Evolutionary conservation across 208 protist genomes (phyloP).

Genomic region (Strigomonas culicis): DNA sequence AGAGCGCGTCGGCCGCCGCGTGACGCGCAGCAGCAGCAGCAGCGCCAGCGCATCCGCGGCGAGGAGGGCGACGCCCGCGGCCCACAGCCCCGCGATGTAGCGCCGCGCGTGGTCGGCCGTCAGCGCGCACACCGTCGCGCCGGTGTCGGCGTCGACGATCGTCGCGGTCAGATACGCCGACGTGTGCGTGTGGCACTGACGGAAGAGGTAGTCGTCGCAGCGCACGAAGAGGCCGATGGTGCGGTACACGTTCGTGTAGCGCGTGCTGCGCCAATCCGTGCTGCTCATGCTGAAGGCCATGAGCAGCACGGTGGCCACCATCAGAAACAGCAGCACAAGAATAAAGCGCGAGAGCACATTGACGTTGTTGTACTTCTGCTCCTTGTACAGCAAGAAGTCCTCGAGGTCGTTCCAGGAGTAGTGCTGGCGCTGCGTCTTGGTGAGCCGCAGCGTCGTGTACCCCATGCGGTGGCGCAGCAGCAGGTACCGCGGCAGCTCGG

Average conservation of each 20-base stretch:
- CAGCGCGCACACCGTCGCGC: slow-evolving; percentile 27
- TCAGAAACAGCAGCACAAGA: slow-evolving; percentile 36
- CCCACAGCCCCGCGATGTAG: slow-evolving; percentile 47
- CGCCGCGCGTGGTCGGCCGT: slow-evolving; percentile 19
- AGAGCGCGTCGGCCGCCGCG: slow-evolving; percentile 51
- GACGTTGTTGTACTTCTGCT: slow-evolving; percentile 72
- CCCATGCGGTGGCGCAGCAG: slow-evolving; percentile 55
- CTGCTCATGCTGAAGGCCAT: slow-evolving; percentile 42
- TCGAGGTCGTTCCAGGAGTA: slow-evolving; percentile 37
- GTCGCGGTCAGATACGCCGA: slow-evolving; percentile 22
- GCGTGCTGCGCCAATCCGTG: slow-evolving; percentile 47
- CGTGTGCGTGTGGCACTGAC: slow-evolving; percentile 25
- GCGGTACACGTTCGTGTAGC: slow-evolving; percentile 19
- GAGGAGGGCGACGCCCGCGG: slow-evolving; percentile 43
- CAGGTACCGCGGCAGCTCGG: slow-evolving; percentile 11
- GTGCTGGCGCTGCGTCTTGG: slow-evolving; percentile 18
- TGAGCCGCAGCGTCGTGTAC: slow-evolving; percentile 36
- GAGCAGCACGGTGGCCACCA: slow-evolving; percentile 44
- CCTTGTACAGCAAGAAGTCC: slow-evolving; percentile 68
- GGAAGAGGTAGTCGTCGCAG: slow-evolving; percentile 26
- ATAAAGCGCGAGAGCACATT: slow-evolving; percentile 62
- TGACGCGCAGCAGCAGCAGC: slow-evolving; percentile 27
- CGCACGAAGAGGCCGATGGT: slow-evolving; percentile 53
- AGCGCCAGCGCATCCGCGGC: slow-evolving; percentile 25
- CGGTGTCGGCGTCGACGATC: slow-evolving; percentile 28